Conservation (phyloP, 768 basidiomycete species). For the Lentinula lateritia region DNA sequence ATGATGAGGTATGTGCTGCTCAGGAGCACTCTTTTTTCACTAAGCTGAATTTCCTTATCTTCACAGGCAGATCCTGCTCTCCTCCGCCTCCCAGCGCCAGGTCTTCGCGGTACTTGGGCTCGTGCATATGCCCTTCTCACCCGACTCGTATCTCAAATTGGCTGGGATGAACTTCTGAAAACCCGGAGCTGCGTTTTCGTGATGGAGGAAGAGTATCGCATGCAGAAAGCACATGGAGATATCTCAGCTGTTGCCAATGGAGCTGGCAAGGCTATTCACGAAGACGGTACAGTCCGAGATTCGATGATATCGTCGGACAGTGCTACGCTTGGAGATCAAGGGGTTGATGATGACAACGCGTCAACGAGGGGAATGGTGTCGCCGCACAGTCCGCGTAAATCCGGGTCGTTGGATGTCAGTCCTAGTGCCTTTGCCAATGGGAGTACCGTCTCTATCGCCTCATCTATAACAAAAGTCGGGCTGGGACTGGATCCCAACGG, state of each 20-base stretch:
- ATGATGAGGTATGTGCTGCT: slow-evolving; percentile 61
- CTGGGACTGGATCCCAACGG: not conserved
- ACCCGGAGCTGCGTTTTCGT: slow-evolving; percentile 94
- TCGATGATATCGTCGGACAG: slow-evolving; percentile 15
- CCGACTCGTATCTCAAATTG: slow-evolving; percentile 87
- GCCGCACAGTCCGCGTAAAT: slow-evolving; percentile 19
- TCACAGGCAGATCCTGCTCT: slow-evolving; percentile 87
- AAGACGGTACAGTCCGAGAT: slow-evolving; percentile 12
- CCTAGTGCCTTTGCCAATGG: not conserved
- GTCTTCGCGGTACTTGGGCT: slow-evolving; percentile 93
- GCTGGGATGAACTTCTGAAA: slow-evolving; percentile 98
- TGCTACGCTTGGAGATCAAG: slow-evolving; percentile 16
- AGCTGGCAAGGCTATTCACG: slow-evolving; percentile 45
- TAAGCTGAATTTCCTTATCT: not conserved
- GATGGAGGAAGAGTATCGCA: slow-evolving; percentile 99
- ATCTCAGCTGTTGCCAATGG: slow-evolving; percentile 46
- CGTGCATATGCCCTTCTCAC: slow-evolving; percentile 90
- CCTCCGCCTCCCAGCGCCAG: slow-evolving; percentile 90
- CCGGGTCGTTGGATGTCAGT: not conserved
- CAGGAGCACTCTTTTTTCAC: not conserved
- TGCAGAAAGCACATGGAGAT: slow-evolving; percentile 85
- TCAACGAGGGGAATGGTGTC: slow-evolving; percentile 61
- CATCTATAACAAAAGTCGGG: not conserved
- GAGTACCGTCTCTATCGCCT: not conserved
- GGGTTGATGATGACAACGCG: slow-evolving; percentile 57